A percentile compares a stretch with the other conserved stretches of the same genome.
Conservation (phyloP, 2,329 filamentous ascomycete genomes). For the Monosporascus cannonballus region DNA sequence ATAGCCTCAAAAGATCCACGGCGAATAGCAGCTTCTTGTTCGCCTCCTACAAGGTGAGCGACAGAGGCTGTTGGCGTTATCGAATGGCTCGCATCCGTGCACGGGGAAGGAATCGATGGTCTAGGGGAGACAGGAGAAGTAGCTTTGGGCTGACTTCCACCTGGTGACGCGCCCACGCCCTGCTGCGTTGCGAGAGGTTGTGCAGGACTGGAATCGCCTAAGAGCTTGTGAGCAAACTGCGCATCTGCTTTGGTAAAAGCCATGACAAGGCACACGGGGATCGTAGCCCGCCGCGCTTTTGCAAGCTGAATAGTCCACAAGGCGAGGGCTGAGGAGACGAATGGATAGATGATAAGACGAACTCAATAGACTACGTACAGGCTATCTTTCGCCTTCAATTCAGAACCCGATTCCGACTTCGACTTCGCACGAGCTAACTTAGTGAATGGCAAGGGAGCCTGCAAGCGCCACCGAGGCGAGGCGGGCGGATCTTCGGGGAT, state of each 20-base stretch:
- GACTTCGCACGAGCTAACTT: no score
- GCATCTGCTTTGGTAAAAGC: slow-evolving; percentile 4
- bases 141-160: not conserved
- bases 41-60: slow-evolving; percentile 2
- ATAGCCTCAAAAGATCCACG: slow-evolving; percentile 48
- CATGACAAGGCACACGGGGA: slow-evolving; percentile 8
- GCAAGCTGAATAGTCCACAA: not conserved
- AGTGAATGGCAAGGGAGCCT: no score
- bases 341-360: no score
- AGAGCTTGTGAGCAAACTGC: slow-evolving; percentile 8
- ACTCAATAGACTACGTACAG: no score
- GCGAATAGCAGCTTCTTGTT: slow-evolving; percentile 17
- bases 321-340: no score
- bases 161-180: slow-evolving; percentile 1
- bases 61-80: slow-evolving; percentile 1
- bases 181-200: slow-evolving; percentile 3
- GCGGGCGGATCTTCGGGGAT: no score
- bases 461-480: no score
- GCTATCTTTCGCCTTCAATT: no score
- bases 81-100: slow-evolving; percentile 5
- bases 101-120: slow-evolving; percentile 4
- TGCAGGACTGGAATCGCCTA: slow-evolving; percentile 5
- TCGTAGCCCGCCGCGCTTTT: slow-evolving; percentile 9
- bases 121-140: slow-evolving; percentile 3
- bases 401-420: no score